Base-by-base conservation (phyloP, 108 stramenopile genomes). In the Pseudonitzschia multistriata region DNA sequence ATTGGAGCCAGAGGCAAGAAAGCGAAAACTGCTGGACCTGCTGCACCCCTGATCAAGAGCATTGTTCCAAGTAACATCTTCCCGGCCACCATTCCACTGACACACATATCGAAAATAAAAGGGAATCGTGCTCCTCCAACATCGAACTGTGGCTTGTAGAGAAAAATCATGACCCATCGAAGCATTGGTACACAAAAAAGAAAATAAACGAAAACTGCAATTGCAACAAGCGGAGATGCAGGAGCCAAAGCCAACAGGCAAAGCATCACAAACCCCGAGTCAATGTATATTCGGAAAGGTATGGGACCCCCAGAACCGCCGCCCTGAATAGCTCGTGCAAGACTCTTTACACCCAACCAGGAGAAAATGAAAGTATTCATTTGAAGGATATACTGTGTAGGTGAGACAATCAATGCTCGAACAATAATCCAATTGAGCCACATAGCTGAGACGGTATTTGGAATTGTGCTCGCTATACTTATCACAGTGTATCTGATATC, bases 391-490 rank as follows among this genome's bases (percentile, higher is more conserved):
- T 95, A 95, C 33, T 91, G 82, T 55, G 86, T 66, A 10, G 94
- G 91, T 45, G 91, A 30, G 19, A 83, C 76, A 15, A 87, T 65
- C 28, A 77, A 83, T 15, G 81, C 69, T 60, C 91, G 70, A 22
- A 90, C 68, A 52, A 92, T 88, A n/a, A 92, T 89, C 94, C 94
- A 95, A 76, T 95, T 95, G 22, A 92, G 67, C 94, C 94, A 95
- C 15, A 79, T 80, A 3, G 88, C 88, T 47, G 87, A 81, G 17
- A 74, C 66, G 35, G 56, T 65, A 6, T 86, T 72, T 22, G 94
- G 94, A 35, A 92, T 85, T n/a, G 71, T 60, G 29, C 49, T 47
- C 5, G 94, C 91, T 42, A 90, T 84, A 7, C 71, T 62, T 36
- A 54, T 68, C 15, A 90, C 27, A 19, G 90, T 70, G 3, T 35